Evolutionary conservation across 2,329 filamentous ascomycete genomes (phyloP), one percentile per base, ranked within the genome.

Genomic region (Simplicillium sp.): DNA sequence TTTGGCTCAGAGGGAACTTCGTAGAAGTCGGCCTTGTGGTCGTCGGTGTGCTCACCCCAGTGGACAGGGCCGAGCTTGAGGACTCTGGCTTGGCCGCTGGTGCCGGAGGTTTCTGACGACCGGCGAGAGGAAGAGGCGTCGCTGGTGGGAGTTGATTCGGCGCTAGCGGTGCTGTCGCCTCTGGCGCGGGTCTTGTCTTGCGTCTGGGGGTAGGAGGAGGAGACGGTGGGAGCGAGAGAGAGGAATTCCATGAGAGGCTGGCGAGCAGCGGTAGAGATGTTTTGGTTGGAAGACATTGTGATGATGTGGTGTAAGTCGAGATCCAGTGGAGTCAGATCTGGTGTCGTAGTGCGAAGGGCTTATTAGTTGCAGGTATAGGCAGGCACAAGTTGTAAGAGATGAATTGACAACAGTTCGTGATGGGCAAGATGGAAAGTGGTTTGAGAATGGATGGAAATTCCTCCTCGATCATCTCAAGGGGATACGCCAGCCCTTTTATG

Each of bases 1-100:
- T 25, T 25, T 25, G 20, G 20, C 20, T 25, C 20, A 45, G 68
- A 56, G 28, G 61, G 60, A 33, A 69, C 59, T 51, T 73, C 68
- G 58, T 70, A 59, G 56, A 65, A 79, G 64, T 80, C 76, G 36
- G 62, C 66, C 62, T 74, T 69, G 64, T 75, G 64, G 41, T 71
- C 73, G 46, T 67, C 74, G 16, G 63, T 61, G 58, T 77, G 72
- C 65, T 75, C 75, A 48, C 77, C 77, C 60, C 68, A 79, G 68
- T 80, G 75, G 44, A 81, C 76, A 29, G 77, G 77, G 17, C 74
- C 73, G 43, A 82, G 73, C 66, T 79, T 80, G 50, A 82, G 70
- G 58, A 82, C 73, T 25, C 43, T 39, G 44, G 69, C 67, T 49
- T 64, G 61, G 46, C 64, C 56, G 42, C 49, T 53, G 50, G 42